Evolutionary conservation across 192 early-diverging fungal genomes (phyloP).

Genomic region (Spizellomyces punctatus): DNA sequence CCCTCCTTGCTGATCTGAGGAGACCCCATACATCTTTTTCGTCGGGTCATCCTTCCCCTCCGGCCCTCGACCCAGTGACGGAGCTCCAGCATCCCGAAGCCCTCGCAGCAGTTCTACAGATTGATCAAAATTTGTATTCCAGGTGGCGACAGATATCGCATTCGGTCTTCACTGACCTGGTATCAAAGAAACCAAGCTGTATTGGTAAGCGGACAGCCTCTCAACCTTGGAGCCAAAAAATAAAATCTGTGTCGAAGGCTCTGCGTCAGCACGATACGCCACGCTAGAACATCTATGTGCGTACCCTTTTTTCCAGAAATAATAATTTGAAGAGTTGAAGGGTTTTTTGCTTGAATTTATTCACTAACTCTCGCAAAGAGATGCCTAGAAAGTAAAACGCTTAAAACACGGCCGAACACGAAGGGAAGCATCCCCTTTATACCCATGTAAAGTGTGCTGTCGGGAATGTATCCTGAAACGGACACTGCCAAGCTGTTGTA

Average conservation of each 20-base stretch:
- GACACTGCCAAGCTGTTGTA: conserved; percentile 61
- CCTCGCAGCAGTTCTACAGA: conserved; percentile 46
- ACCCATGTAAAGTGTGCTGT: conserved; percentile 73
- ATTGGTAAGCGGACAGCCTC: conserved; percentile 75
- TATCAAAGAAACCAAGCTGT: conserved; percentile 72
- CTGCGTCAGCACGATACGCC: neutral
- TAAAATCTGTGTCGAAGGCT: conserved; percentile 53
- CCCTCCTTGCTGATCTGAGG: neutral
- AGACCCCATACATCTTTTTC: neutral
- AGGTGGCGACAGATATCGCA: neutral
- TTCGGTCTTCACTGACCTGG: conserved; percentile 47
- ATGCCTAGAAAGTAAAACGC: conserved; percentile 41
- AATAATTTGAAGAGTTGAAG: conserved; percentile 76
- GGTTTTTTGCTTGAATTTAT: conserved; percentile 76
- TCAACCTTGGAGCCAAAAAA: conserved; percentile 87
- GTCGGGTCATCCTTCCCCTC: neutral
- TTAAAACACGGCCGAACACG: conserved; percentile 26
- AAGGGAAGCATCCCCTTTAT: neutral
- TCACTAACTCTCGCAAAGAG: conserved; percentile 68
- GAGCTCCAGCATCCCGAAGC: conserved; percentile 56
- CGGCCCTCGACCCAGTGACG: conserved; percentile 27
- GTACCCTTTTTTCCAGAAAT: conserved; percentile 71
- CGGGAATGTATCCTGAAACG: conserved; percentile 58
- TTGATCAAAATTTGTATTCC: neutral
- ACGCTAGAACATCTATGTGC: neutral